These are phyloP conservation scores for Neocatenulostroma microsporum DNA, from an alignment of 2,329 filamentous ascomycete genomes.

Conservation along the genomic window DNA sequence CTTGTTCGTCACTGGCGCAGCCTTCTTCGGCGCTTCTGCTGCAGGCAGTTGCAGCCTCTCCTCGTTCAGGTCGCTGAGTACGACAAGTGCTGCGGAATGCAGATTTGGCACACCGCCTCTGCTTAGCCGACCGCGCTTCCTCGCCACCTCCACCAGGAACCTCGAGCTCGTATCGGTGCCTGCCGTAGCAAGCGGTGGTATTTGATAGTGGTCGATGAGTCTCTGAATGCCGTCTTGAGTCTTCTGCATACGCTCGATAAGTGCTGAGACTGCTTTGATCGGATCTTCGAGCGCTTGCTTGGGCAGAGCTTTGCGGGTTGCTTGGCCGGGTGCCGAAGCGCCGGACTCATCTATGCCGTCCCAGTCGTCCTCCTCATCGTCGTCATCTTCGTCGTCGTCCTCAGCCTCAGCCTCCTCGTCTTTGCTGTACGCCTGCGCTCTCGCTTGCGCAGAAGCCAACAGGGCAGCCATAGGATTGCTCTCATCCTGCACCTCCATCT, in stretches of 20 bases:
- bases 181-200: slow-evolving; percentile 64
- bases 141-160: slow-evolving; percentile 88
- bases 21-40: slow-evolving; percentile 19
- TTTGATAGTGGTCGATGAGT: slow-evolving; percentile 73
- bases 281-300: slow-evolving; percentile 93
- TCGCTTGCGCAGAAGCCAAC: slow-evolving; percentile 70
- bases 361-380: slow-evolving; percentile 35
- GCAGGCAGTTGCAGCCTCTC: slow-evolving; percentile 58
- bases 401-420: slow-evolving; percentile 52
- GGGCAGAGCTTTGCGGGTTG: slow-evolving; percentile 64
- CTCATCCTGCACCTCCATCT: slow-evolving; percentile 55
- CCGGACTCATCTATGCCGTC: slow-evolving; percentile 11
- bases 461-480: slow-evolving; percentile 90
- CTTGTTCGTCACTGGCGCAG: slow-evolving; percentile 46
- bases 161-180: slow-evolving; percentile 75
- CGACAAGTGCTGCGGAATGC: slow-evolving; percentile 77
- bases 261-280: slow-evolving; percentile 72
- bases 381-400: slow-evolving; percentile 48
- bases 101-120: slow-evolving; percentile 87
- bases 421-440: slow-evolving; percentile 60
- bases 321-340: slow-evolving; percentile 5
- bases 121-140: slow-evolving; percentile 82
- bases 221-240: slow-evolving; percentile 68
- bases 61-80: slow-evolving; percentile 95
- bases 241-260: slow-evolving; percentile 71